Evolutionary conservation across 345 rosid species (phyloP).

Genomic region (Mallotus nudiflorus): DNA sequence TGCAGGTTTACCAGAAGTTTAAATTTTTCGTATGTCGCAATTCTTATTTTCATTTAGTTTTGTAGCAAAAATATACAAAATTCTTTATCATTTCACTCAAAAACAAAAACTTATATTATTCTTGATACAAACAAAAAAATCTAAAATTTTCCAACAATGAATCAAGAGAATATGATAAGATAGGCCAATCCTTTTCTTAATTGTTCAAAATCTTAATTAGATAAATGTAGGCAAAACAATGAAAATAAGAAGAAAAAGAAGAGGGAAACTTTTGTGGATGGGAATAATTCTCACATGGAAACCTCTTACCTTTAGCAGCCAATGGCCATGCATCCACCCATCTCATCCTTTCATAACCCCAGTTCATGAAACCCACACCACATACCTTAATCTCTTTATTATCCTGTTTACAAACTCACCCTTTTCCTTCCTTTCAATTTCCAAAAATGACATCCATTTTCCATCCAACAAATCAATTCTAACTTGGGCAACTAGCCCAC

Average conservation of each 20-base stretch:
- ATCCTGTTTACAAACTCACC: slow-evolving; percentile 7
- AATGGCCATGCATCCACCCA: slow-evolving; percentile 19
- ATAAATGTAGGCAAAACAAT: too few relatives aligned
- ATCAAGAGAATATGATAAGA: too few relatives aligned
- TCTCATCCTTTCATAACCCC: slow-evolving; percentile 29
- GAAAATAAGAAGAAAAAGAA: background rate
- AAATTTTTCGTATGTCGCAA: too few relatives aligned
- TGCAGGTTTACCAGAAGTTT: too few relatives aligned
- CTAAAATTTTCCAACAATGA: too few relatives aligned
- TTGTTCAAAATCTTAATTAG: background rate
- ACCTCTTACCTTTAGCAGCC: slow-evolving; percentile 26
- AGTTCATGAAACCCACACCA: slow-evolving; percentile 34
- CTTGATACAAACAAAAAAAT: too few relatives aligned
- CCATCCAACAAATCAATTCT: background rate
- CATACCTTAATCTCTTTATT: slow-evolving; percentile 24
- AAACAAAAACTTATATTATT: background rate
- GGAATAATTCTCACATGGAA: slow-evolving; percentile 33
- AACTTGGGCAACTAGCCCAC: slow-evolving; percentile 25
- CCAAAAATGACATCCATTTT: slow-evolving; percentile 26
- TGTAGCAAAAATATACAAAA: too few relatives aligned
- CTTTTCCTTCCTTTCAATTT: slow-evolving; percentile 3
- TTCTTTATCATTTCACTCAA: too few relatives aligned
- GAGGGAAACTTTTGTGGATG: slow-evolving; percentile 40
- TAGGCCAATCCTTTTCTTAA: too few relatives aligned
- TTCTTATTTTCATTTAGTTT: too few relatives aligned